Base-by-base conservation (phyloP, 163 green algal genomes). In the Chlorella variabilis region DNA sequence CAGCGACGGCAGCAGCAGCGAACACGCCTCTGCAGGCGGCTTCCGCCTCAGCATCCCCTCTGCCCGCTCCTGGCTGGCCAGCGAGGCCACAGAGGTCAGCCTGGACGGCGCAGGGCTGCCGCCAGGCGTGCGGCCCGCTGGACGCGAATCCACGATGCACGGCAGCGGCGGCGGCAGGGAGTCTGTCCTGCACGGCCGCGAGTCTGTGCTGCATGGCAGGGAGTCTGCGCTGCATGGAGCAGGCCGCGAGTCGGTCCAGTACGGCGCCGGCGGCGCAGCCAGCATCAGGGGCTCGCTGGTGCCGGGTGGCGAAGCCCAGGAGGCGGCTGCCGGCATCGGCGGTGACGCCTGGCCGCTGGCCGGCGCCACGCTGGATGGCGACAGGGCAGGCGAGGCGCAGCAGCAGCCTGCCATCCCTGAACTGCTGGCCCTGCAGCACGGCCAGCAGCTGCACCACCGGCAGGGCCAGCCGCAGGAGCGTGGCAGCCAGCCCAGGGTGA, bases 1-100 rank as follows among this genome's bases (percentile, higher is more conserved):
- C 71, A 49, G 34, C 54, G 71, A n/a, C n/a, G n/a, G 58, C 18
- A 31, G 67, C 66, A 56, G 66, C 66, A 38, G 66, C 66, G 38
- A 18, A 21, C 38, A 13, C 3, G 15, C 39, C 7, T 71, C 66
- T 18, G 9, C 20, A 2, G 27, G 56, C 38, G 15, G 56, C 39
- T 4, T 29, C 59, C 5, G 58, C 54, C 0, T 31, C 51, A 39
- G 34, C 36, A 33, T 67, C 29, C 59, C 59, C n/a, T 67, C 59
- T 20, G 18, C 27, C 9, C 59, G 59, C 29, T 67, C 59, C 59
- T 38, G 9, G 59, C 59, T 67, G 54, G 25, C 13, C 25, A 48
- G 38, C 39, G 27, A 33, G 51, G 25, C 54, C n/a, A 33, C 56
- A 58, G 56, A 41, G 54, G 38, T 34, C 17, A 17, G 7, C 33